These are phyloP conservation scores for Austroboletus eburneus DNA, from an alignment of 768 basidiomycete species.

Conservation along the genomic window DNA sequence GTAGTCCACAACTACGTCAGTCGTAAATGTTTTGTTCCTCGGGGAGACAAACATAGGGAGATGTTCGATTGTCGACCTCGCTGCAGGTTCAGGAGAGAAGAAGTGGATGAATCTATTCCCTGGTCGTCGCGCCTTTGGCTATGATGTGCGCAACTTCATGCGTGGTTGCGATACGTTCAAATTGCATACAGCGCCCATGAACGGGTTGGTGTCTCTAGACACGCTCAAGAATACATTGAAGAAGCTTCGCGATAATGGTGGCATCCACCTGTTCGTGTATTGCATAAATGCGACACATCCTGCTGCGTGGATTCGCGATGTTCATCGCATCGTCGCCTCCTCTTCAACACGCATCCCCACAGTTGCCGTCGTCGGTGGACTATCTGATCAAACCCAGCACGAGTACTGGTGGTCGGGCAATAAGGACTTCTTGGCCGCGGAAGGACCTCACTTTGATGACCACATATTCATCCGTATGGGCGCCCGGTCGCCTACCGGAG, in stretches of 20 bases:
- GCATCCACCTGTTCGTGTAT: constrained; percentile 17
- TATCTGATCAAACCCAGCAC: constrained; percentile 2
- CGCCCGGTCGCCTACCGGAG: constrained; percentile 2
- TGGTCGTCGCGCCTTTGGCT: background rate
- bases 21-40: constrained; percentile 17
- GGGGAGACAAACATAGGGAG: constrained; percentile 20
- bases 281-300: constrained; percentile 16
- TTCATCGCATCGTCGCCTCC: constrained; percentile 7
- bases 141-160: constrained; percentile 9
- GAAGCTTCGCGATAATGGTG: constrained; percentile 14
- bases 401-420: constrained; percentile 21
- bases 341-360: constrained; percentile 4
- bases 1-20: constrained; percentile 6
- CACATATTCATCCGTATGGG: constrained; percentile 13
- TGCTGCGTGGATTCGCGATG: constrained; percentile 10
- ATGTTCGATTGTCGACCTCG: constrained; percentile 18
- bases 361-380: constrained; percentile 19
- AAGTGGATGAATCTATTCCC: background rate
- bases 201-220: constrained; percentile 1
- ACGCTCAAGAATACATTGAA: constrained; percentile 1
- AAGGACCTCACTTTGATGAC: constrained; percentile 13
- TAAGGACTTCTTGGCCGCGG: constrained; percentile 2
- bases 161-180: constrained; percentile 16
- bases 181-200: constrained; percentile 6
- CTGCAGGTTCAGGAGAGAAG: constrained; percentile 6